These are phyloP conservation scores for Blastocystis sp. DNA, from an alignment of 352 stramenopile species.

Conservation along the genomic window DNA sequence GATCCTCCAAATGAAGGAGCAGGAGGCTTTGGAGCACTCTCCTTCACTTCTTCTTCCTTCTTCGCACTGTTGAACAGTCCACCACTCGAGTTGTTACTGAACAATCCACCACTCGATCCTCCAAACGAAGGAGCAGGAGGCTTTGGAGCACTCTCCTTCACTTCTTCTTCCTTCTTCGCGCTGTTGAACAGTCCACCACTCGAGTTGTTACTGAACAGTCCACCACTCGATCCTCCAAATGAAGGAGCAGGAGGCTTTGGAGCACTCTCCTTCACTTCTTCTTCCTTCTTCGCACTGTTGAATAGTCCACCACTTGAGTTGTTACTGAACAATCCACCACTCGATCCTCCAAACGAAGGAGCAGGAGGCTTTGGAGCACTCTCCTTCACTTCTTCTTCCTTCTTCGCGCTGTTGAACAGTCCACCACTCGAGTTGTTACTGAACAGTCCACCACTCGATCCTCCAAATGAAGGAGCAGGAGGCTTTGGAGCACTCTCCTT, in stretches of 20 bases:
- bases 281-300: background rate
- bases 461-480: background rate
- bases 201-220: background rate
- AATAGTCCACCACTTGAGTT: background rate
- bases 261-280: background rate
- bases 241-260: background rate
- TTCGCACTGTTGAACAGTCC: background rate
- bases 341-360: background rate
- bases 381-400: background rate
- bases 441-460: background rate
- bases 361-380: background rate
- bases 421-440: background rate
- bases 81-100: background rate
- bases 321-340: background rate
- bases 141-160: background rate
- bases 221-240: background rate
- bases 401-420: background rate
- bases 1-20: background rate
- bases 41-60: background rate
- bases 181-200: background rate
- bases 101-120: background rate
- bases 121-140: background rate
- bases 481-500: background rate
- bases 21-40: background rate
- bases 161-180: background rate